Evolutionary conservation across 441 rosid species (phyloP), one percentile per base, ranked within the genome.

Genomic region (Brassica hybrid): DNA sequence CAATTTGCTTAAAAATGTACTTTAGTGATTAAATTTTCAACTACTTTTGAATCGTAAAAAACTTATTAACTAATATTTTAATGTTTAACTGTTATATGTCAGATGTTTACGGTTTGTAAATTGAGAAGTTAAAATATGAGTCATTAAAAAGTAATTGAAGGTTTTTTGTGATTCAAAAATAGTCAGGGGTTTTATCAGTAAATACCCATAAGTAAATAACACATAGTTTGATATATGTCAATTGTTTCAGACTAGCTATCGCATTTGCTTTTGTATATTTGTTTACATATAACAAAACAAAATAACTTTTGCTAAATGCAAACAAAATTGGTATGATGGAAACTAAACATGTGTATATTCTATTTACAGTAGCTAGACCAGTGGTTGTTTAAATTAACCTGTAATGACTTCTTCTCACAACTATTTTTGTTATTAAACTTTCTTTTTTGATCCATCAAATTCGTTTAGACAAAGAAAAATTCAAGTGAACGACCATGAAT

Each of bases 401-500:
- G 23, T n/a, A 48, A 32, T 59, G 64, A 69, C 45, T 25, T 71
- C 2, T 52, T n/a, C 59, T 57, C 50, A 21, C 62, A 57, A 8
- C 18, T 10, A n/a, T n/a, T n/a, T n/a, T n/a, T n/a, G n/a, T n/a
- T n/a, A n/a, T n/a, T n/a, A n/a, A n/a, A 0, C 8, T 9, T 19
- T 1, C 4, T 58, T 21, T 58, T 58, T 7, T 58, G 32, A 56
- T 63, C 23, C 30, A 63, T 7, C 13, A 54, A 63, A 36, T 4
- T 70, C 25, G 65, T 13, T 5, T 9, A 56, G 65, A 11, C 4
- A 30, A 13, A 56, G 30, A 71, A 43, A 57, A 43, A 58, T 12
- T 67, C 52, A 67, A 56, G 66, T 73, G 66, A 63, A 30, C 14
- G 11, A 13, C 75, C 75, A 14, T 57, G 41, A 69, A 69, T 74